Conservation (phyloP, 805 yeast species). For the Yarrowia yakushimensis region DNA sequence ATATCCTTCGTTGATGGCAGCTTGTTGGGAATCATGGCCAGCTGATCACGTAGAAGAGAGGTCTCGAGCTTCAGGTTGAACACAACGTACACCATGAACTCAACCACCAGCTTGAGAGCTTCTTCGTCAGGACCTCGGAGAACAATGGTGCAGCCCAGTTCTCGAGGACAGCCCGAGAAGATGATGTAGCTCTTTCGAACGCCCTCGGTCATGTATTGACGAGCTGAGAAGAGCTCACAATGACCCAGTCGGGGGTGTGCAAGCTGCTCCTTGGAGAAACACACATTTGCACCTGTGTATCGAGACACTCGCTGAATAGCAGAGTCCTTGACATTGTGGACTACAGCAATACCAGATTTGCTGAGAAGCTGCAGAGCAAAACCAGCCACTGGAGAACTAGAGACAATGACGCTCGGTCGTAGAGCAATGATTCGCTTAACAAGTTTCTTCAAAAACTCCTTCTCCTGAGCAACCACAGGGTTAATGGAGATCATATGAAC, state of each 20-base stretch:
- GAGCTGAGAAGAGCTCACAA: conserved; percentile 69
- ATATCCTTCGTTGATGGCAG: neutral
- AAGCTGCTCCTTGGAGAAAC: conserved; percentile 78
- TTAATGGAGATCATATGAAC: conserved; percentile 79
- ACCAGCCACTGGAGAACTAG: conserved; percentile 78
- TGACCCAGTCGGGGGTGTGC: conserved; percentile 71
- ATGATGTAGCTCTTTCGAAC: conserved; percentile 64
- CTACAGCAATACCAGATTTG: conserved; percentile 75
- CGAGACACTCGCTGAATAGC: conserved; percentile 75
- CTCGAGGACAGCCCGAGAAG: conserved; percentile 69
- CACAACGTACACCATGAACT: conserved; percentile 74
- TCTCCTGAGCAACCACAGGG: conserved; percentile 81
- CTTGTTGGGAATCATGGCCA: conserved; percentile 43
- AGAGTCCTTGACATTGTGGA: conserved; percentile 73
- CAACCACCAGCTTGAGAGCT: conserved; percentile 68
- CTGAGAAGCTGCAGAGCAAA: conserved; percentile 69
- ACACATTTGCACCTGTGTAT: conserved; percentile 78
- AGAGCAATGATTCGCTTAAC: conserved; percentile 74
- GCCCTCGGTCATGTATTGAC: conserved; percentile 56
- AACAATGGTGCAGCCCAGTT: conserved; percentile 78
- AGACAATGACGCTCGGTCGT: conserved; percentile 73
- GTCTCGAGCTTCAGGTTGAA: conserved; percentile 79
- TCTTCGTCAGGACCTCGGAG: conserved; percentile 75
- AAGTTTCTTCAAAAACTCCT: conserved; percentile 75
- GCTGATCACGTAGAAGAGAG: conserved; percentile 65